A percentile compares a stretch with the other conserved stretches of the same genome.
Evolutionary conservation across 345 rosid species (phyloP).

Genomic region (Moricandia arvensis): DNA sequence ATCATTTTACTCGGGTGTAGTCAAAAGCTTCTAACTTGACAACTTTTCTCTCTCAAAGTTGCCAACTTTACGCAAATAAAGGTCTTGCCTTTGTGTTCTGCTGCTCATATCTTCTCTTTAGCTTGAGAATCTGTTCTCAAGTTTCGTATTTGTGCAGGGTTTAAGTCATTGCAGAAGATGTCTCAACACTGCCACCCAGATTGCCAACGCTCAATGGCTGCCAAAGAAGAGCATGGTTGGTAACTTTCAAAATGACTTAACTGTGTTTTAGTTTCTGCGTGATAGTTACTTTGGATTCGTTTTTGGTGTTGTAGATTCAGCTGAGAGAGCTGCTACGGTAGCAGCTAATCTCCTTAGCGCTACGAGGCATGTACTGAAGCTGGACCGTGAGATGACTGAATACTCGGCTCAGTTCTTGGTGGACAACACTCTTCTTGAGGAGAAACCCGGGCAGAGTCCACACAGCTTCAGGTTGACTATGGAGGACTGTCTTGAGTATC

Average conservation of each 20-base stretch:
- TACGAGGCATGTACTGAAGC: not conserved
- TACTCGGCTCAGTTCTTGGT: conserved; percentile 26
- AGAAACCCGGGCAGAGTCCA: not conserved
- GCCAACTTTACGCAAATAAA: too few species aligned
- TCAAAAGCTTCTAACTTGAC: too few species aligned
- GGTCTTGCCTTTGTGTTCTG: not conserved
- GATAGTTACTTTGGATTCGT: not conserved
- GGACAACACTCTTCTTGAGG: not conserved
- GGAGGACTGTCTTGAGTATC: not conserved
- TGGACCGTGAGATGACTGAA: not conserved
- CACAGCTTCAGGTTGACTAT: not conserved
- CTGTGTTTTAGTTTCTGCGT: not conserved
- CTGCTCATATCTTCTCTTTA: not conserved
- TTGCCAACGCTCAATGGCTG: not conserved
- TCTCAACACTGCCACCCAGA: not conserved
- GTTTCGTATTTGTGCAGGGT: not conserved
- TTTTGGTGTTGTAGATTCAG: not conserved
- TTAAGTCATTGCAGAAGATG: not conserved
- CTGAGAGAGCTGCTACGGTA: not conserved
- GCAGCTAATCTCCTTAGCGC: not conserved
- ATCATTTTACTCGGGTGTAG: too few species aligned
- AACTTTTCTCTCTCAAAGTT: too few species aligned
- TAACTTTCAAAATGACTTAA: not conserved
- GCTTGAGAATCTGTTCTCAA: not conserved
- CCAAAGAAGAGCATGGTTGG: not conserved